Evolutionary conservation across 148 eudicot species (phyloP).

Genomic region (Amaranthus palmeri): DNA sequence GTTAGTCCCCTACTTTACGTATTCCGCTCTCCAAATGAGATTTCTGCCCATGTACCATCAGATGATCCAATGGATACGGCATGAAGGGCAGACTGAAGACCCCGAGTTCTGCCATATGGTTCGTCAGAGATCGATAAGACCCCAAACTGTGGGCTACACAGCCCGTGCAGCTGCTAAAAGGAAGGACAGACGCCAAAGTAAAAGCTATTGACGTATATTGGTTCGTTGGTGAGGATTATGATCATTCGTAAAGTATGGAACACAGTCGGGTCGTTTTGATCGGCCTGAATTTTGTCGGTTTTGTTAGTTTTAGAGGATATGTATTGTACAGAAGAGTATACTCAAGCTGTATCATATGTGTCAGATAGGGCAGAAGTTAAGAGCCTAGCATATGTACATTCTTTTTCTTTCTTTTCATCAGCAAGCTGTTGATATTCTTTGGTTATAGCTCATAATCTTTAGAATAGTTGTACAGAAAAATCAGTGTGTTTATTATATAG

Average conservation of each 20-base stretch:
- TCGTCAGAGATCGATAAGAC: constrained; percentile 60
- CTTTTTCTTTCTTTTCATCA: constrained; percentile 5
- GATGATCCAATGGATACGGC: constrained; percentile 74
- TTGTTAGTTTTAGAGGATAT: background rate
- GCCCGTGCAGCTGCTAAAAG: constrained; percentile 59
- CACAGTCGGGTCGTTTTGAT: constrained; percentile 4
- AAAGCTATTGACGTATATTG: constrained; percentile 14
- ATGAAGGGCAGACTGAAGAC: constrained; percentile 61
- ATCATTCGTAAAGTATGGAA: background rate
- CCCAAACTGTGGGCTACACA: constrained; percentile 59
- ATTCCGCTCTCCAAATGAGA: constrained; percentile 59
- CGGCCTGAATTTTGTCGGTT: constrained; percentile 10
- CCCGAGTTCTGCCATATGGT: constrained; percentile 60
- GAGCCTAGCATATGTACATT: constrained; percentile 29
- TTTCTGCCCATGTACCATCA: constrained; percentile 88
- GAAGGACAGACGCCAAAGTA: constrained; percentile 27
- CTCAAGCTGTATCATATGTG: constrained; percentile 24
- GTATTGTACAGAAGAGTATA: constrained; percentile 35
- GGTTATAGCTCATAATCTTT: constrained; percentile 18
- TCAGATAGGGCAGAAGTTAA: constrained; percentile 22
- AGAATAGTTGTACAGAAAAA: constrained; percentile 23
- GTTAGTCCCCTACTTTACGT: constrained; percentile 57
- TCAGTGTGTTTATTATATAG: constrained; percentile 1
- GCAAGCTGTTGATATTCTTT: constrained; percentile 8
- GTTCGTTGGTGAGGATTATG: background rate